phyloP scores from a whole-genome alignment of 805 yeast species.

The Brettanomyces anomalus region DNA sequence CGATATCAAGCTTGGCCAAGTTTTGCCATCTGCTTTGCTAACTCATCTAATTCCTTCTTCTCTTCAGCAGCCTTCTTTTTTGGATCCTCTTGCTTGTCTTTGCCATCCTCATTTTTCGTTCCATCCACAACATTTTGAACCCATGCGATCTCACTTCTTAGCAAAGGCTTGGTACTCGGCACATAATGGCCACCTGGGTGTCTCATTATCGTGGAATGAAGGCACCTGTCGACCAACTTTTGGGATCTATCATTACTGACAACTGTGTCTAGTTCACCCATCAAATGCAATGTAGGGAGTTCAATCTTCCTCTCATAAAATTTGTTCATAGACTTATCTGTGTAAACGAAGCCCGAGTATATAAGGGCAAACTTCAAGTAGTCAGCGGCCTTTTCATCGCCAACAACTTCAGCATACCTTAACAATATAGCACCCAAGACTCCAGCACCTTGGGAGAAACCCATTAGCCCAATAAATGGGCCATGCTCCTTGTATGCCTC shows the following conservation, averaged over 20 bases:
- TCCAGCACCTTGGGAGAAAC: constrained; percentile 95
- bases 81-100: background rate
- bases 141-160: constrained; percentile 28
- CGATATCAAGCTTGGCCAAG: constrained; percentile 19
- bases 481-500: constrained; percentile 47
- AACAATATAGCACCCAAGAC: constrained; percentile 63
- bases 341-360: constrained; percentile 51
- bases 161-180: constrained; percentile 63
- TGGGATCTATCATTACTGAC: constrained; percentile 67
- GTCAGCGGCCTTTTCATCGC: constrained; percentile 31
- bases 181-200: constrained; percentile 98
- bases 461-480: constrained; percentile 83
- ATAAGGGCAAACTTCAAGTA: constrained; percentile 63
- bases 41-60: constrained; percentile 13
- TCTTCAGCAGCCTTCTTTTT: constrained; percentile 5
- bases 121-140: constrained; percentile 17
- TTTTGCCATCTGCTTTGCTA: constrained; percentile 20
- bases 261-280: constrained; percentile 82
- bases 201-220: constrained; percentile 38
- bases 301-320: constrained; percentile 22
- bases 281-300: constrained; percentile 55
- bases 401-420: constrained; percentile 44
- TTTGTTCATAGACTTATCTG: constrained; percentile 18
- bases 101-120: constrained; percentile 5
- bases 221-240: constrained; percentile 48